A percentile compares a stretch with the other conserved stretches of the same genome.
Evolutionary conservation across 2,329 filamentous ascomycete species (phyloP).

Genomic region (Aureobasidium pullulans): DNA sequence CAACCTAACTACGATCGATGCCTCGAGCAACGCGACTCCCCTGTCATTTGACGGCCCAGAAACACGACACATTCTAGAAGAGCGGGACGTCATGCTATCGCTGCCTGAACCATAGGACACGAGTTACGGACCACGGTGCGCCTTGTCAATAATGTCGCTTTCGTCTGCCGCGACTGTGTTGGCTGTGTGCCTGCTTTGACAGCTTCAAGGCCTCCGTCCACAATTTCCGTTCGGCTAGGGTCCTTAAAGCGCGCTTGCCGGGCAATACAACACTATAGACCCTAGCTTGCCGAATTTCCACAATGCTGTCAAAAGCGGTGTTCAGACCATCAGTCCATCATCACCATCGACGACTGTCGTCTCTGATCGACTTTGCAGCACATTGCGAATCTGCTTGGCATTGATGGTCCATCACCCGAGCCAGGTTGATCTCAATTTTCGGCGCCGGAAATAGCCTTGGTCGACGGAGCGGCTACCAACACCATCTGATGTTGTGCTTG

Average conservation of each 20-base stretch:
- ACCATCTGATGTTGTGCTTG: not conserved
- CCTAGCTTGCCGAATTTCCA: not conserved
- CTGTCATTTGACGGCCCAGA: not conserved
- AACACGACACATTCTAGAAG: slow-evolving; percentile 1
- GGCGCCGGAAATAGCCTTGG: not conserved
- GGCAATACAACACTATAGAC: not conserved
- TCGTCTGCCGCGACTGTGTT: not conserved
- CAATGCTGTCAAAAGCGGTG: not conserved
- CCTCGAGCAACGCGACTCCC: not conserved
- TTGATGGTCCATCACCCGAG: not conserved
- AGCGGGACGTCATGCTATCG: not conserved
- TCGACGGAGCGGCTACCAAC: not conserved
- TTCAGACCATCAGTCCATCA: not conserved
- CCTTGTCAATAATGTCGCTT: not conserved
- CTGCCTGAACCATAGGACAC: not conserved
- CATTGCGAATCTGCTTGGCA: slow-evolving; percentile 9
- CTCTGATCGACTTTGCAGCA: slow-evolving; percentile 8
- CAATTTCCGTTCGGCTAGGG: not conserved
- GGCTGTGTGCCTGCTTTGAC: not conserved
- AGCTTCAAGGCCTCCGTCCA: not conserved
- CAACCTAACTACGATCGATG: not conserved
- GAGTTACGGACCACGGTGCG: not conserved
- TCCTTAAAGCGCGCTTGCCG: not conserved
- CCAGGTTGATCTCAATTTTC: slow-evolving; percentile 12
- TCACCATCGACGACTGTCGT: not conserved